phyloP scores from a whole-genome alignment of 2,329 filamentous ascomycete species.

The Aspergillus nomiae region DNA sequence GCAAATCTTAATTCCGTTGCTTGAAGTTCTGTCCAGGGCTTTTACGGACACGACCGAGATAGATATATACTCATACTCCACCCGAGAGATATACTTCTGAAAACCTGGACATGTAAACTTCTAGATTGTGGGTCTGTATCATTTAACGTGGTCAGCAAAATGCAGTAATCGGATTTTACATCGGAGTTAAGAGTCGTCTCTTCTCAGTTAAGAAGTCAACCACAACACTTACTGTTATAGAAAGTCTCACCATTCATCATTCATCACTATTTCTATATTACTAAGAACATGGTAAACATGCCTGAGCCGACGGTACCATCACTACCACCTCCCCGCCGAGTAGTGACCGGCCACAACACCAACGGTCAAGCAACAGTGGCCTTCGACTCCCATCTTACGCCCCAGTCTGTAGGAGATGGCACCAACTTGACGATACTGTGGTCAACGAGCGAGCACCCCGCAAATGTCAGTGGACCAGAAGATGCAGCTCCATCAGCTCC shows the following conservation, averaged over 20 bases:
- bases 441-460: neutral
- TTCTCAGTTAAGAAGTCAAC: too few relatives aligned
- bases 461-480: neutral
- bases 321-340: neutral
- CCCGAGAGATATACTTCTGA: too few relatives aligned
- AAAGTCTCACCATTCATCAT: too few relatives aligned
- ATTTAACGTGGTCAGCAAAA: too few relatives aligned
- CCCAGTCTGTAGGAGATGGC: neutral
- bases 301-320: neutral
- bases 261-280: neutral
- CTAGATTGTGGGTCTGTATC: too few relatives aligned
- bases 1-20: neutral
- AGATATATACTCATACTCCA: too few relatives aligned
- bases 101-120: too few relatives aligned
- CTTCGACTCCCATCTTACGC: neutral
- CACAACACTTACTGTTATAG: too few relatives aligned
- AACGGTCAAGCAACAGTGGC: neutral
- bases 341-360: neutral
- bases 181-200: too few relatives aligned
- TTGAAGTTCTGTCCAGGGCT: too few relatives aligned
- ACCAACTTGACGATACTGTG: neutral
- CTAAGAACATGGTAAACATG: neutral
- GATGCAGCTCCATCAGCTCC: neutral
- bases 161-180: too few relatives aligned
- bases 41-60: too few relatives aligned